Evolutionary conservation across 306 rosid genomes (phyloP).

Genomic region (Trifolium subterraneum): DNA sequence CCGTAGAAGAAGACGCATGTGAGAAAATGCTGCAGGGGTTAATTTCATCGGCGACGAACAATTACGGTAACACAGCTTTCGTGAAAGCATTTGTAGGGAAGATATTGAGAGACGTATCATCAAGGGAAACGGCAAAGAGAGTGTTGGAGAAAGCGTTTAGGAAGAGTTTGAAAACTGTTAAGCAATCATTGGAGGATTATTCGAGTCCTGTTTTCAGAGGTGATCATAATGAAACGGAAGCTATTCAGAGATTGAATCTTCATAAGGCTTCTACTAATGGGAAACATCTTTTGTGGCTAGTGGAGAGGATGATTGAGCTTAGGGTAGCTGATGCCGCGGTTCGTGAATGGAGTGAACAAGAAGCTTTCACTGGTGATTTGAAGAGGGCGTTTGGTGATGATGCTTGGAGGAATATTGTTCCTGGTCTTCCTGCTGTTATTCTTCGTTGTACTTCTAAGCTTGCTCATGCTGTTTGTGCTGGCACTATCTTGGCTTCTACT

Average conservation of each 20-base stretch:
- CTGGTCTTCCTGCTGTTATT: conserved; percentile 80
- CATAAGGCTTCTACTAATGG: conserved; percentile 83
- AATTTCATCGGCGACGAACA: conserved; percentile 64
- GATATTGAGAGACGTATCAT: conserved; percentile 74
- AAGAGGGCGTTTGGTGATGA: conserved; percentile 83
- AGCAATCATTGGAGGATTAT: conserved; percentile 88
- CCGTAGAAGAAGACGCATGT: conserved; percentile 53
- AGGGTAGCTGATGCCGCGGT: conserved; percentile 82
- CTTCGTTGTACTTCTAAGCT: conserved; percentile 83
- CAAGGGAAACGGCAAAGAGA: conserved; percentile 73
- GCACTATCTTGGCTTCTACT: conserved; percentile 71
- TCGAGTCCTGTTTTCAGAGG: conserved; percentile 86
- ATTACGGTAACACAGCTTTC: conserved; percentile 71
- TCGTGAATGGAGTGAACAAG: conserved; percentile 84
- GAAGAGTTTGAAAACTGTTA: conserved; percentile 67
- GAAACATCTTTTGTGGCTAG: conserved; percentile 77
- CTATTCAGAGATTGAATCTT: conserved; percentile 83
- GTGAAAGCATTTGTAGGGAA: conserved; percentile 93
- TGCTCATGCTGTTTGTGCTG: conserved; percentile 75
- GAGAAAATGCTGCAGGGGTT: conserved; percentile 79
- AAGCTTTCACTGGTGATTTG: conserved; percentile 73
- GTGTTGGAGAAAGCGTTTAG: conserved; percentile 80
- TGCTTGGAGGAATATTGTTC: conserved; percentile 88
- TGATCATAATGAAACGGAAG: conserved; percentile 84
- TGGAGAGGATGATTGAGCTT: conserved; percentile 96